Base-by-base conservation (phyloP, 345 rosid species). In the Microthlaspi erraticum region DNA sequence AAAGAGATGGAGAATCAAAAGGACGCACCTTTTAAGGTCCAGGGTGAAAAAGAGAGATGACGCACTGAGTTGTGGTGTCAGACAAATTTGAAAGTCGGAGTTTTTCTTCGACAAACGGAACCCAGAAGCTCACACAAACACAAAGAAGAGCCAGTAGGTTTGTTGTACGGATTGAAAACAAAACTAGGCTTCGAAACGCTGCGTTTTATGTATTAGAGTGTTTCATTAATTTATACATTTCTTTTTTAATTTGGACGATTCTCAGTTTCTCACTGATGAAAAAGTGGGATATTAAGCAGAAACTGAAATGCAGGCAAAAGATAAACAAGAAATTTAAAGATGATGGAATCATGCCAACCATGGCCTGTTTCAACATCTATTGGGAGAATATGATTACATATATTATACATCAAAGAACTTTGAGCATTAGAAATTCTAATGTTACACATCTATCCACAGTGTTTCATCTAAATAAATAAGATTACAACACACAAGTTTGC, bases 221-320 rank as follows among this genome's bases (percentile, higher is more conserved):
- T 26, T 26, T 5, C 29, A 26, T 26, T 26, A 26, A 26, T 26
- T 26, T 26, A n/a, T n/a, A n/a, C n/a, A n/a, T n/a, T n/a, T n/a
- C n/a, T n/a, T n/a, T n/a, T n/a, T n/a, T n/a, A n/a, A n/a, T n/a
- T n/a, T n/a, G n/a, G n/a, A n/a, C n/a, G n/a, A n/a, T n/a, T n/a
- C n/a, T n/a, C n/a, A n/a, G n/a, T n/a, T n/a, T n/a, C n/a, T n/a
- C n/a, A n/a, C n/a, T n/a, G n/a, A n/a, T n/a, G n/a, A n/a, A n/a
- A n/a, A n/a, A n/a, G n/a, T n/a, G n/a, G n/a, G n/a, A n/a, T n/a
- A n/a, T n/a, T n/a, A n/a, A n/a, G n/a, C n/a, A n/a, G 84, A 78
- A 86, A 88, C 92, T 84, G 81, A 68, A 42, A 33, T 74, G 46
- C 19, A 17, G 29, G 3, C 16, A 62, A 26, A 31, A 31, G 12